A percentile compares a stretch with the other conserved stretches of the same genome.
Conservation (phyloP, 176 grass and related monocot species). For the Typha latifolia region DNA sequence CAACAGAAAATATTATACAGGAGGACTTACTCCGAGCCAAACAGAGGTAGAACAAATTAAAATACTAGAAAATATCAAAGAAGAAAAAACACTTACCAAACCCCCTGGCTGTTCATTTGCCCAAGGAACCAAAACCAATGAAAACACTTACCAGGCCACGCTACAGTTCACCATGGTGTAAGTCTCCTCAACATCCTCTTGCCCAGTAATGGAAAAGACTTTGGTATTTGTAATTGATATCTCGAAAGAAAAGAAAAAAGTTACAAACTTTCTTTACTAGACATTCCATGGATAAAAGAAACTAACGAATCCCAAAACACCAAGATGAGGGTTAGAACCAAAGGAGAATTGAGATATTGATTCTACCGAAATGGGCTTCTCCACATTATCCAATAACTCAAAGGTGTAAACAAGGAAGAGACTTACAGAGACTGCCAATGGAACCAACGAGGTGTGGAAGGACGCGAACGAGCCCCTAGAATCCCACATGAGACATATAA, state of each 20-base stretch:
- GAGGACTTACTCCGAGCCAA: slow-evolving; percentile 47
- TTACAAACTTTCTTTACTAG: neutral
- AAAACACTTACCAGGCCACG: slow-evolving; percentile 53
- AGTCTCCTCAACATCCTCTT: slow-evolving; percentile 58
- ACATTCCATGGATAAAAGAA: too few relatives aligned
- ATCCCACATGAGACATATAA: too few relatives aligned
- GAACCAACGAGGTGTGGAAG: too few relatives aligned
- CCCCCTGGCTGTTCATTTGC: neutral
- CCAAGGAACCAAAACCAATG: neutral
- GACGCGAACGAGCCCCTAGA: too few relatives aligned
- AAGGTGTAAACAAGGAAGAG: too few relatives aligned
- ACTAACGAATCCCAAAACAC: too few relatives aligned
- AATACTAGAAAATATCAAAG: neutral
- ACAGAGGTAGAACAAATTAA: neutral
- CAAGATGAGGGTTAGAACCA: too few relatives aligned
- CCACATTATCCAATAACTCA: too few relatives aligned
- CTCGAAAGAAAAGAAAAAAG: neutral
- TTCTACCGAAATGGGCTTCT: too few relatives aligned
- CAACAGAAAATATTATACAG: slow-evolving; percentile 12
- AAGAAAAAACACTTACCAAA: neutral
- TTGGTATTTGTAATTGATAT: neutral
- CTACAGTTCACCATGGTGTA: slow-evolving; percentile 99
- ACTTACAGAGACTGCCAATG: too few relatives aligned
- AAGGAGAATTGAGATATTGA: too few relatives aligned
- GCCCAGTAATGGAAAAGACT: neutral